A percentile compares a stretch with the other conserved stretches of the same genome.
Evolutionary conservation across 768 basidiomycete genomes (phyloP).

Genomic region (Sistotremastrum suecicum): DNA sequence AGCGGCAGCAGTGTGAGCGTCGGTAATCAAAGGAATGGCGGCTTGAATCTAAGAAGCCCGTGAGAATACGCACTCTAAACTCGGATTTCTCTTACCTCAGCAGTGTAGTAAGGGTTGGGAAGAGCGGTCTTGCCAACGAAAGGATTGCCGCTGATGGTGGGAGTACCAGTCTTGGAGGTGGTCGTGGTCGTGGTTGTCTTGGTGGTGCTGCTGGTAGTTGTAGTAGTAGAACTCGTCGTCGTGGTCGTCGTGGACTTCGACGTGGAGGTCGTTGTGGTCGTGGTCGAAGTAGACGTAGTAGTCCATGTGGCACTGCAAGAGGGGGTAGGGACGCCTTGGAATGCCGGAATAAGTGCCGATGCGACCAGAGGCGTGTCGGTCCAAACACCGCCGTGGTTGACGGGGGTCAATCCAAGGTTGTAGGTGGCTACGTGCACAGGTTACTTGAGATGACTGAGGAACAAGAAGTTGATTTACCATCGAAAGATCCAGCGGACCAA

Average conservation of each 20-base stretch:
- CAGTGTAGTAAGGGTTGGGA: conserved; percentile 36
- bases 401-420: conserved; percentile 12
- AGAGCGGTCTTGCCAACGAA: conserved; percentile 24
- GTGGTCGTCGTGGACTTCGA: neutral
- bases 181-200: conserved; percentile 2
- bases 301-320: neutral
- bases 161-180: conserved; percentile 13
- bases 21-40: conserved; percentile 35
- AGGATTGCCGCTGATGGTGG: conserved; percentile 20
- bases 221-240: neutral
- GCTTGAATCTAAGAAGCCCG: conserved; percentile 9
- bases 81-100: conserved; percentile 24
- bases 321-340: neutral
- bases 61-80: no score
- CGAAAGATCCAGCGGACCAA: conserved; percentile 16
- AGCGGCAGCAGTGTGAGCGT: conserved; percentile 34
- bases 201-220: conserved; percentile 2
- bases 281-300: conserved; percentile 4
- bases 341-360: conserved; percentile 6
- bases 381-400: conserved; percentile 4
- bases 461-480: neutral
- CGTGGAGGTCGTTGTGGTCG: conserved; percentile 7
- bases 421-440: conserved; percentile 5
- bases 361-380: conserved; percentile 11
- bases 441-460: no score